Conservation (phyloP, 345 rosid species). For the Gossypium turneri region DNA sequence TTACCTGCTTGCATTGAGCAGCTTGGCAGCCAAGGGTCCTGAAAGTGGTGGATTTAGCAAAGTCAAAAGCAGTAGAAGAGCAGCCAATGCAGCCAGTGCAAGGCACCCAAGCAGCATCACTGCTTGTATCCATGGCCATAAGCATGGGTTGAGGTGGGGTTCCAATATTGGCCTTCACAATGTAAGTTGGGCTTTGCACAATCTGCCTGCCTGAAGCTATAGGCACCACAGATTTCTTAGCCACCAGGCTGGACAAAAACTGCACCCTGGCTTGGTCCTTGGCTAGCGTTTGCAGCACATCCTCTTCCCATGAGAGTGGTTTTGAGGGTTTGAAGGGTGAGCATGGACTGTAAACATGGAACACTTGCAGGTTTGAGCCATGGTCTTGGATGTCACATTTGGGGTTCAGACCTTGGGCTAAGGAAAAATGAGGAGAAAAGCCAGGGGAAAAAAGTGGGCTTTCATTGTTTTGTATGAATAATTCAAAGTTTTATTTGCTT, state of each 20-base stretch:
- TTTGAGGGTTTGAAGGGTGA: constrained; percentile 60
- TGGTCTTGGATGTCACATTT: constrained; percentile 43
- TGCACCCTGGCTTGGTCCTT: constrained; percentile 70
- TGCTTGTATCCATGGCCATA: constrained; percentile 88
- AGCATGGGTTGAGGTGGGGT: constrained; percentile 82
- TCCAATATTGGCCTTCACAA: constrained; percentile 69
- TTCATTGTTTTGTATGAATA: constrained; percentile 23
- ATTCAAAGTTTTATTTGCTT: neutral
- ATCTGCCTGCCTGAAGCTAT: constrained; percentile 85
- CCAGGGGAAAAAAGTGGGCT: constrained; percentile 25
- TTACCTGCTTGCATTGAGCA: constrained; percentile 81
- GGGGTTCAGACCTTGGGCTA: constrained; percentile 37
- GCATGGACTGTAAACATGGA: constrained; percentile 71
- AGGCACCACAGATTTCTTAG: constrained; percentile 63
- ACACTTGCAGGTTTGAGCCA: constrained; percentile 65
- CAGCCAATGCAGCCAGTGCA: constrained; percentile 79
- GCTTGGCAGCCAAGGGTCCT: constrained; percentile 54
- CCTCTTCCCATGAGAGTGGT: constrained; percentile 75
- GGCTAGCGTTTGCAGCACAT: constrained; percentile 56
- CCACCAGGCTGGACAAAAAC: constrained; percentile 65
- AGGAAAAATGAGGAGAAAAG: constrained; percentile 22
- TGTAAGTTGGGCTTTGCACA: constrained; percentile 76
- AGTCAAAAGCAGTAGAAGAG: constrained; percentile 49
- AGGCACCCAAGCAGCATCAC: constrained; percentile 84
- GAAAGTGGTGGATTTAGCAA: constrained; percentile 54